Evolutionary conservation across 225 moss, liverwort and hornwort genomes (phyloP).

Genomic region (Anthoceros angustus): DNA sequence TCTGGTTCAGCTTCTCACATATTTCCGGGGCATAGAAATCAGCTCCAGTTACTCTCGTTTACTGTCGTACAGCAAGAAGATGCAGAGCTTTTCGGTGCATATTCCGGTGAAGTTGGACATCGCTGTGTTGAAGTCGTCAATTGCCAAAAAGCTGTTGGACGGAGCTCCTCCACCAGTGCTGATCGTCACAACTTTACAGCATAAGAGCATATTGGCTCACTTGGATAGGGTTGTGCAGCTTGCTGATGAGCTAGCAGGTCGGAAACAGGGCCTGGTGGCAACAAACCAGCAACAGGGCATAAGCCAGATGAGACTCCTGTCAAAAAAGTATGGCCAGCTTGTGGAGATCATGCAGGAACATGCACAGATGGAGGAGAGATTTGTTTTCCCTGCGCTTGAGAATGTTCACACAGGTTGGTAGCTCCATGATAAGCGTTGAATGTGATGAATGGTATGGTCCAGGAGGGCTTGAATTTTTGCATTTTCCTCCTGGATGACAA

Average conservation of each 20-base stretch:
- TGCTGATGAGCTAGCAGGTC: slow-evolving; percentile 40
- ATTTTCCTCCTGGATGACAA: not conserved
- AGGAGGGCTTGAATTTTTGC: not conserved
- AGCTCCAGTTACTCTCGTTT: slow-evolving; percentile 33
- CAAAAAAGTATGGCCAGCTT: slow-evolving; percentile 75
- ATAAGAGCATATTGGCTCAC: slow-evolving; percentile 82
- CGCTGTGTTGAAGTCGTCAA: slow-evolving; percentile 47
- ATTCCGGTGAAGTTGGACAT: slow-evolving; percentile 57
- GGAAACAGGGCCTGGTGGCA: slow-evolving; percentile 27
- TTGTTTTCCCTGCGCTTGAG: slow-evolving; percentile 78
- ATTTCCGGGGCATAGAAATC: slow-evolving; percentile 64
- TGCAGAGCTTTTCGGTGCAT: slow-evolving; percentile 65
- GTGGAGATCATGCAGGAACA: slow-evolving; percentile 95
- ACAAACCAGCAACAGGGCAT: slow-evolving; percentile 24
- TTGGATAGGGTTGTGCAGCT: slow-evolving; percentile 53
- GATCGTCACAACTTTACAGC: slow-evolving; percentile 69
- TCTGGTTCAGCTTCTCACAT: slow-evolving; percentile 54
- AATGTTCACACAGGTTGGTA: slow-evolving; percentile 48
- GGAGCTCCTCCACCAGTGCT: slow-evolving; percentile 64
- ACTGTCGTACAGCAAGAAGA: slow-evolving; percentile 52
- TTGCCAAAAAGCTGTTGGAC: slow-evolving; percentile 61
- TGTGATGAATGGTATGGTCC: not conserved
- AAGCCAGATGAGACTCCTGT: slow-evolving; percentile 55
- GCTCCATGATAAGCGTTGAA: not conserved
- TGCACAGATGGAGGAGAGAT: slow-evolving; percentile 96